Base-by-base conservation (phyloP, 2,329 filamentous ascomycete genomes). In the Fusarium camptoceras region DNA sequence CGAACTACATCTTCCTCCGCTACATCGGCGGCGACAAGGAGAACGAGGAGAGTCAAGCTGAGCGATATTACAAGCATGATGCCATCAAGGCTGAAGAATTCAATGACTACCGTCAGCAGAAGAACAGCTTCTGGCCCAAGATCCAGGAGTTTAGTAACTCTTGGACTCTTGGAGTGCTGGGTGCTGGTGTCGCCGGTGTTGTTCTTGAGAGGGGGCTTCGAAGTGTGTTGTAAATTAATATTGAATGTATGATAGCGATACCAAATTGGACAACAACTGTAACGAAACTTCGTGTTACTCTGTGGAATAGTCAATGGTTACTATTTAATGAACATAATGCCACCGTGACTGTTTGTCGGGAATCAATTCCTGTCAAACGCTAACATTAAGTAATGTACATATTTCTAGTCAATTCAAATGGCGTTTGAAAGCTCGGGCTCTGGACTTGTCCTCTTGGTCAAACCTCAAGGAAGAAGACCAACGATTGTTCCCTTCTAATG, bases 91-190 rank as follows among this genome's bases (percentile, higher is more conserved):
- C 55, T 1, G n/a, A 46, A 1, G 48, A 61, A 3, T 66, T 55
- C 3, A 9, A 55, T 0, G 48, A 61, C 14, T 66, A 66, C 10
- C 55, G 47, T 0, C 30, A 61, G 11, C 14, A 66, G 18, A 61
- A 66, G 62, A 66, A 66, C 6, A 66, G 62, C 37, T 61, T 66
- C 24, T 66, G 63, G 63, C 63, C 63, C 0, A 66, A 66, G 48
- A 0, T 30, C 2, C 22, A 66, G 8, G 63, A 66, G 30, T 14
- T 66, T 0, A 18, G 11, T 0, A 66, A 66, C 11, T n/a, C 4
- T 34, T 66, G 62, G 63, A 66, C 55, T 0, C 27, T 66, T 28
- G 24, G 16, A 20, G 18, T 66, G 2, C 6, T 66, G 27, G 39
- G 30, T 1, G 30, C 14, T 8, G 63, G 63, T 15, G 5, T 61